These are phyloP conservation scores for Ilyonectria destructans DNA, from an alignment of 2,329 filamentous ascomycete genomes.

Conservation along the genomic window DNA sequence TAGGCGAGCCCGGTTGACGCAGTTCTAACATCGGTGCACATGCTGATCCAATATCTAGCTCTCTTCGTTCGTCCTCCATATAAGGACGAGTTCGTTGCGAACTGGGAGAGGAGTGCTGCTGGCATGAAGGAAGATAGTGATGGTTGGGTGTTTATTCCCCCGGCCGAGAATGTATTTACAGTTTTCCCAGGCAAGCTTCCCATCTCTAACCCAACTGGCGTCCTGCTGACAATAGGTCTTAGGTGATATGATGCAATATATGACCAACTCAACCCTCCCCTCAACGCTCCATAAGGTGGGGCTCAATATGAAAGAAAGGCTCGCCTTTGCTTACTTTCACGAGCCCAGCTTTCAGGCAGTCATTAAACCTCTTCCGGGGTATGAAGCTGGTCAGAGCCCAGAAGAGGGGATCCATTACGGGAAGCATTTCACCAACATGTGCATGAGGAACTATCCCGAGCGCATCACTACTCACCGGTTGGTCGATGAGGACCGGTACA, in stretches of 20 bases:
- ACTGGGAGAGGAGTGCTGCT: conserved; percentile 63
- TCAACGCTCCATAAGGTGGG: conserved; percentile 68
- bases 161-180: conserved; percentile 61
- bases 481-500: conserved; percentile 18
- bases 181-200: conserved; percentile 62
- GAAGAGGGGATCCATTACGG: conserved; percentile 65
- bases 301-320: conserved; percentile 64
- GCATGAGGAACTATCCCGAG: conserved; percentile 65
- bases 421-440: conserved; percentile 69
- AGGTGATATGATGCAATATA: conserved; percentile 69
- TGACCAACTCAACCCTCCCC: conserved; percentile 62
- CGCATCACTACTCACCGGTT: conserved; percentile 60
- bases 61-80: conserved; percentile 64
- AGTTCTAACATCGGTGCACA: background rate
- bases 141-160: conserved; percentile 66
- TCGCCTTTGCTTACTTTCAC: conserved; percentile 67
- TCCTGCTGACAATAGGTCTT: background rate
- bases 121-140: conserved; percentile 62
- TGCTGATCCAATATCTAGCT: conserved; percentile 42
- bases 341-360: conserved; percentile 66
- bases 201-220: background rate
- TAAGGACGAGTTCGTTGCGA: conserved; percentile 59
- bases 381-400: conserved; percentile 51
- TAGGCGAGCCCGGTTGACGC: conserved; percentile 29
- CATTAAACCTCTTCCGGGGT: conserved; percentile 60